These are phyloP conservation scores for Chloranthus sessilifolius DNA, from an alignment of 164 flowering plant species.

Conservation along the genomic window DNA sequence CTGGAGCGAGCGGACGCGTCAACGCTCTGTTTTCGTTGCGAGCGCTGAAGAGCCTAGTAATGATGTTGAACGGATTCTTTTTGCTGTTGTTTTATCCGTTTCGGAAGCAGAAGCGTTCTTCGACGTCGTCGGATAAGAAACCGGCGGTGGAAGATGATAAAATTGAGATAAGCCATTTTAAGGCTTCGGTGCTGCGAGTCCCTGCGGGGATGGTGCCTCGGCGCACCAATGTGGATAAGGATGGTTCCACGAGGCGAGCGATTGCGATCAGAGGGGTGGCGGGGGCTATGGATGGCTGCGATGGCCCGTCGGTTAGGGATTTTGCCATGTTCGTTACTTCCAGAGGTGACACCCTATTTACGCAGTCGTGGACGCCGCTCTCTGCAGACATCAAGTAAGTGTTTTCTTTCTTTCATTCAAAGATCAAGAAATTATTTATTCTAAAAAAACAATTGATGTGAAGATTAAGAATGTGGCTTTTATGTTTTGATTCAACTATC, in stretches of 20 bases:
- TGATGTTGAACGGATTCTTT: slow-evolving; percentile 33
- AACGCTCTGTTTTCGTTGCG: slow-evolving; percentile 51
- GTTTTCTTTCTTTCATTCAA: background rate
- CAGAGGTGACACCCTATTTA: slow-evolving; percentile 58
- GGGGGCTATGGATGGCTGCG: slow-evolving; percentile 26
- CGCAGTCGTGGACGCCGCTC: slow-evolving; percentile 68
- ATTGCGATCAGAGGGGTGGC: slow-evolving; percentile 44
- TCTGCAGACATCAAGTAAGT: slow-evolving; percentile 35
- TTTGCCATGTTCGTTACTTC: slow-evolving; percentile 32
- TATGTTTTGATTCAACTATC: no score
- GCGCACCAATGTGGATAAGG: slow-evolving; percentile 28
- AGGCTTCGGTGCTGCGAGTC: slow-evolving; percentile 27
- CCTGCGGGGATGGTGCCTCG: slow-evolving; percentile 23
- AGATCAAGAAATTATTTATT: no score
- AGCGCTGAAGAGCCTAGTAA: slow-evolving; percentile 27
- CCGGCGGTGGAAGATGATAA: slow-evolving; percentile 19
- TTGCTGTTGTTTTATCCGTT: slow-evolving; percentile 43
- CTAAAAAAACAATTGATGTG: no score
- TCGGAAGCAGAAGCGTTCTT: slow-evolving; percentile 21
- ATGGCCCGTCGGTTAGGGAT: slow-evolving; percentile 26
- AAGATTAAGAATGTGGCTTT: no score
- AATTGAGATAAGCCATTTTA: slow-evolving; percentile 9
- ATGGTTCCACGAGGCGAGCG: slow-evolving; percentile 42
- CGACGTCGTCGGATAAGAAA: slow-evolving; percentile 14
- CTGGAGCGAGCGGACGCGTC: slow-evolving; percentile 64